These are phyloP conservation scores for Entomophthora muscae DNA, from an alignment of 371 early-diverging fungal genomes.

Conservation along the genomic window DNA sequence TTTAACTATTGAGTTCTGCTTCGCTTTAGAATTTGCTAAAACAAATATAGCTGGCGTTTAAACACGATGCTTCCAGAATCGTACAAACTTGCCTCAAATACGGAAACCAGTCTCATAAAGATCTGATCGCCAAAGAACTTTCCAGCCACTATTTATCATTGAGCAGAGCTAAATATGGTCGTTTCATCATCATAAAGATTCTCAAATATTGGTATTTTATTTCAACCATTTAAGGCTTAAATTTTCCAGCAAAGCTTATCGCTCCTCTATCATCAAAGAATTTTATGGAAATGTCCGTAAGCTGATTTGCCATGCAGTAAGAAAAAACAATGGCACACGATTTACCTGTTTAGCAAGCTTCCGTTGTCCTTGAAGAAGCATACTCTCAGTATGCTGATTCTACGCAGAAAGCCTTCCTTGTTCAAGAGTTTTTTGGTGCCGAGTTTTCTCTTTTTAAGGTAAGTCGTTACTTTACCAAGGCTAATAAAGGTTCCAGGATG, in stretches of 20 bases:
- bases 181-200: slow-evolving; percentile 72
- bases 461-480: slow-evolving; percentile 4
- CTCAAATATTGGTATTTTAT: slow-evolving; percentile 60
- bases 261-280: slow-evolving; percentile 54
- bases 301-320: slow-evolving; percentile 32
- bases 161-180: slow-evolving; percentile 67
- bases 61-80: slow-evolving; percentile 89
- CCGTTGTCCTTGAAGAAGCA: slow-evolving; percentile 66
- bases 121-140: slow-evolving; percentile 62
- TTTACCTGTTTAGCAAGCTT: slow-evolving; percentile 37
- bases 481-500: slow-evolving; percentile 1
- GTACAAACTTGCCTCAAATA: slow-evolving; percentile 82
- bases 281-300: slow-evolving; percentile 67
- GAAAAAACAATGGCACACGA: neutral
- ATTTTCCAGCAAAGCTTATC: slow-evolving; percentile 35
- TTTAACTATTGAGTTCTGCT: too few relatives aligned
- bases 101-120: slow-evolving; percentile 61
- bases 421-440: slow-evolving; percentile 87
- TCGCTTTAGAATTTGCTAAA: too few relatives aligned
- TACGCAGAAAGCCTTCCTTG: slow-evolving; percentile 47
- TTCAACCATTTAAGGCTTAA: too few relatives aligned
- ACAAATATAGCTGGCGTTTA: slow-evolving; percentile 78
- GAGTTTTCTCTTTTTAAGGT: slow-evolving; percentile 73
- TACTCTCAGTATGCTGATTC: slow-evolving; percentile 66
- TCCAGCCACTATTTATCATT: slow-evolving; percentile 53